Base-by-base conservation (phyloP, 2,329 filamentous ascomycete species). In the Aspergillus sclerotialis region DNA sequence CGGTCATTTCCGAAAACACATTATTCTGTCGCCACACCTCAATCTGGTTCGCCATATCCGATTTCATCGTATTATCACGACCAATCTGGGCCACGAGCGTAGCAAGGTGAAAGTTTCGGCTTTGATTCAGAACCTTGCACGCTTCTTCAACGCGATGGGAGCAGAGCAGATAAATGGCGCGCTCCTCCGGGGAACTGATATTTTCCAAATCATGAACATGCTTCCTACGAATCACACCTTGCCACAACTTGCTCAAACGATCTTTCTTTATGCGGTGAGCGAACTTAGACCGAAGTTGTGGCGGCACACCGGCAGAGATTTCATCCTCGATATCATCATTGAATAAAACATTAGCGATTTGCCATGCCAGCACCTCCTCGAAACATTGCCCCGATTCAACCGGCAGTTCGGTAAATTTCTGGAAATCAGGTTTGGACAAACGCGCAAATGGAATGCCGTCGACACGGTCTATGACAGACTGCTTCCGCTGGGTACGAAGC, bases 81-180 rank as follows among this genome's bases (percentile, higher is more conserved):
- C 86, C 87, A 50, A 96, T 84, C 40, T 94, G 78, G 8, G 92
- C 73, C 18, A 95, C 70, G 26, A 96, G 69, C 1, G 85, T 89
- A 4, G 85, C 86, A n/a, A 96, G 74, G 33, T 84, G 84, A 43
- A 85, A 83, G 52, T 96, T 79, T 44, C 80, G 80, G 44, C 80
- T 82, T 16, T 82, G 78, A 5, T 90, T 61, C 5, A 98, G 73
- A 38, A 80, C 69, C 45, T 82, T 82, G 63, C 89, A 95, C 8
- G 92, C 92, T 39, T 94, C 85, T 5, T 80, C 71, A 31, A 94
- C 67, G 29, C 84, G 80, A 54, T 93, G 81, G 7, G 80, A 82
- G 12, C 86, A 84, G 6, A 98, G 71, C 43, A 82, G 77, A 13
- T 83, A 76, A 37, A 98, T 70, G 0, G 90, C 90, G 56, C 86